Conservation (phyloP, 495 filamentous ascomycete genomes). For the Trichoderma reesei region DNA sequence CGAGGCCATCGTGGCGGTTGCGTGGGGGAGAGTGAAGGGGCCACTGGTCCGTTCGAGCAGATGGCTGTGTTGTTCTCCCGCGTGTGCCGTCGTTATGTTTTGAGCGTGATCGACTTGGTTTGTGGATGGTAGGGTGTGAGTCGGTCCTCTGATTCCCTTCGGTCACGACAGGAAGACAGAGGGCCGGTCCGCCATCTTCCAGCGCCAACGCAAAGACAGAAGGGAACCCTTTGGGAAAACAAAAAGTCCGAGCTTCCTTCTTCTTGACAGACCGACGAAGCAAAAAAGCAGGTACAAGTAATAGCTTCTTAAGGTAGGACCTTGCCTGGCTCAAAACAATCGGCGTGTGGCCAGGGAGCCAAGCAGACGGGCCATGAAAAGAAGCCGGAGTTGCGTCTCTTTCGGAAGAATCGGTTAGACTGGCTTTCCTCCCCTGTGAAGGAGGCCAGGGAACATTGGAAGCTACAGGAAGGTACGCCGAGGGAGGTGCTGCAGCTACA, state of each 20-base stretch:
- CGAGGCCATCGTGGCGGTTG: constrained; percentile 1
- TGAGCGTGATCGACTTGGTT: not conserved
- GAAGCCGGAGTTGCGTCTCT: not conserved
- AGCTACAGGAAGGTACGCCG: constrained; percentile 2
- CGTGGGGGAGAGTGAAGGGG: too few species aligned
- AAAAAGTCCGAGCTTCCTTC: too few species aligned
- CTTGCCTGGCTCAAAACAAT: constrained; percentile 6
- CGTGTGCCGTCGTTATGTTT: too few species aligned
- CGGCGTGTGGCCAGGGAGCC: constrained; percentile 3
- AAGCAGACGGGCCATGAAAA: too few species aligned
- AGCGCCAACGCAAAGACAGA: not conserved
- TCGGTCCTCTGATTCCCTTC: not conserved
- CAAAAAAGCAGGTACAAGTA: too few species aligned
- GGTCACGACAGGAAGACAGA: constrained; percentile 2
- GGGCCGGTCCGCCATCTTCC: not conserved
- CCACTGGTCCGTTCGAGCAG: too few species aligned
- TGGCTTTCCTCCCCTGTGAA: not conserved
- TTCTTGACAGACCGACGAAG: too few species aligned
- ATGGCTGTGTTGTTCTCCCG: too few species aligned
- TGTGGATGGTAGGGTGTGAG: not conserved
- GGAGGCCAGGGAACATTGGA: too few species aligned
- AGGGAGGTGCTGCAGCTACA: not conserved
- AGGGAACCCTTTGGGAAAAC: too few species aligned
- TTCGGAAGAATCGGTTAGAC: constrained; percentile 8
- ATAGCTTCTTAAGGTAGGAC: not conserved